Base-by-base conservation (phyloP, 2,329 filamentous ascomycete species). In the Paramyrothecium sp. region DNA sequence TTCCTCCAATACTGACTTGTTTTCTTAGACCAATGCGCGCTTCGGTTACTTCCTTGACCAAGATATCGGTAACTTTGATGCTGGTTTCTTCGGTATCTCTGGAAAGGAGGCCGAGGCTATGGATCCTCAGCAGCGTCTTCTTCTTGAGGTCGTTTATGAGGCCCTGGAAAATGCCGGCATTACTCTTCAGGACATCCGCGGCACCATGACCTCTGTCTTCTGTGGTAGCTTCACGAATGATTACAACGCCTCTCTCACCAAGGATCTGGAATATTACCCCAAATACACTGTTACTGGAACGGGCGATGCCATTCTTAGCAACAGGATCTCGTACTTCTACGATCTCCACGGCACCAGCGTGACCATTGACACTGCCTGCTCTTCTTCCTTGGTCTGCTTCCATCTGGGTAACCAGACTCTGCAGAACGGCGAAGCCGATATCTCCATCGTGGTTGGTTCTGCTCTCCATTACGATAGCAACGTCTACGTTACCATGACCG, bases 241-340 rank as follows among this genome's bases (percentile, higher is more conserved):
- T 52, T 69, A 66, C 55, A 58, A 61, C 21, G 56, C 61, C 26
- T 65, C 65, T 58, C 56, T 61, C 33, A 61, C 56, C 34, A 61
- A 58, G 33, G 71, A 73, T 54, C 57, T 67, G 30, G 70, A 72
- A 19, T 63, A 62, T 17, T 69, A 71, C 52, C 72, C 71, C 12
- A 67, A 69, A 64, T 72, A 76, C 60, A 67, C 69, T 26, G 64
- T 69, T 26, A 72, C 67, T 3, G 70, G 59, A 2, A 59, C 47
- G 7, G 51, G 54, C 22, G 26, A 75, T 61, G 76, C 77, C 21
- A 79, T 82, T 68, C 71, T 80, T 60, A 78, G 78, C 1, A 83
- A 83, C 63, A 70, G 81, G 51, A 69, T 83, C n/a, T 81, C 78
- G 2, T 79, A 82, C 60, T 80, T 78, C 67, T 83, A 81, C 58